Percentiles rank a stretch among this genome's conserved stretches.
These are phyloP conservation scores for Bryopsis sp. DNA, from an alignment of 139 green algal species.

Conservation along the genomic window DNA sequence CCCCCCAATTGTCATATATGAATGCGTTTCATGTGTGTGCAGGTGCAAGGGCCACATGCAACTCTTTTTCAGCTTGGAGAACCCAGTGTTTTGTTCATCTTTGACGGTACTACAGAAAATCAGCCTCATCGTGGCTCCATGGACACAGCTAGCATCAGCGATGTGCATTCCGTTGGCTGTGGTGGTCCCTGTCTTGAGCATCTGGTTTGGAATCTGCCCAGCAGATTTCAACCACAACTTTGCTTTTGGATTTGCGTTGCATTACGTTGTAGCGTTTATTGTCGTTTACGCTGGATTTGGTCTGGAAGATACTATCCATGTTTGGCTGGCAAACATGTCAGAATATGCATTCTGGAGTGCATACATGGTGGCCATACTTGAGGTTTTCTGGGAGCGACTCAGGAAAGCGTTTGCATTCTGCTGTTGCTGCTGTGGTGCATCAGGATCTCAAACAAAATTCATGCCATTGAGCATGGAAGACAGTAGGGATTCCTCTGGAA, in stretches of 20 bases:
- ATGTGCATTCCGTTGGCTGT: slow-evolving; percentile 18
- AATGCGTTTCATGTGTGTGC: too few species aligned
- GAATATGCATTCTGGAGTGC: too few species aligned
- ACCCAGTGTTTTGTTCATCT: slow-evolving; percentile 24
- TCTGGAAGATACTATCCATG: slow-evolving; percentile 18
- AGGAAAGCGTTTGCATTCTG: too few species aligned
- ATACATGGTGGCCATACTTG: too few species aligned
- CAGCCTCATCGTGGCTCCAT: slow-evolving; percentile 22
- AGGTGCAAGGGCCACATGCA: slow-evolving; percentile 28
- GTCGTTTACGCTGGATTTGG: slow-evolving; percentile 21
- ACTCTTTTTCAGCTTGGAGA: slow-evolving; percentile 24
- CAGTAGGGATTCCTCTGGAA: too few species aligned
- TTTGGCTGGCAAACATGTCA: slow-evolving; percentile 32
- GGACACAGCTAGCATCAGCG: not conserved
- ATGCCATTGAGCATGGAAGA: too few species aligned
- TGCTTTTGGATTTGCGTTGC: slow-evolving; percentile 25
- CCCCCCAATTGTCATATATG: too few species aligned
- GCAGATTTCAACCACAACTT: slow-evolving; percentile 23
- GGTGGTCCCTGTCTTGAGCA: slow-evolving; percentile 30
- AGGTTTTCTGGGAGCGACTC: too few species aligned
- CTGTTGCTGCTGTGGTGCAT: too few species aligned
- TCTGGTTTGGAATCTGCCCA: slow-evolving; percentile 29
- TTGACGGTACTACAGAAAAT: slow-evolving; percentile 20
- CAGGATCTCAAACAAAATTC: too few species aligned
- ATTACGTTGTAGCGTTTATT: slow-evolving; percentile 19